Percentiles rank a stretch among this genome's conserved stretches.
phyloP scores from a whole-genome alignment of 1,284 basidiomycete species.

The Rhizoctonia solani region DNA sequence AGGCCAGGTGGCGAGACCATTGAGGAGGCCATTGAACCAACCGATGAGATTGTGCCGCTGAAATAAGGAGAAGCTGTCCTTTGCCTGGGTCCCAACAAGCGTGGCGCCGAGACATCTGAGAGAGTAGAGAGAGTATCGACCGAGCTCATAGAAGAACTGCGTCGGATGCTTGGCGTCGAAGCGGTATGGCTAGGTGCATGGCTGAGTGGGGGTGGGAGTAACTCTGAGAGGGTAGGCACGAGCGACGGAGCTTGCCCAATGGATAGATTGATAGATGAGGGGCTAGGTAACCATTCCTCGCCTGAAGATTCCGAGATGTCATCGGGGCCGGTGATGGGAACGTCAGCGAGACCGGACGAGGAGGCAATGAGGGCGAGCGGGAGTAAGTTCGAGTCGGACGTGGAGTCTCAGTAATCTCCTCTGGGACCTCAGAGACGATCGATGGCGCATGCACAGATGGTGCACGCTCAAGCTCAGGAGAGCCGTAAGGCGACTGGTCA shows the following conservation, averaged over 20 bases:
- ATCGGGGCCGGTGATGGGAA: slow-evolving; percentile 30
- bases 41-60: slow-evolving; percentile 12
- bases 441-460: not conserved
- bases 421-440: not conserved
- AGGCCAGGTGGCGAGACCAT: slow-evolving; percentile 17
- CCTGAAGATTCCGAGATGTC: slow-evolving; percentile 13
- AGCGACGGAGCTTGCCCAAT: slow-evolving; percentile 1
- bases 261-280: slow-evolving; percentile 21
- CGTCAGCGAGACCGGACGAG: not conserved
- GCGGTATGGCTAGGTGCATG: not conserved
- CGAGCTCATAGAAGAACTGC: slow-evolving; percentile 13
- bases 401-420: not conserved
- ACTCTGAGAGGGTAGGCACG: slow-evolving; percentile 7
- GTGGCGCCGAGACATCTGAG: slow-evolving; percentile 25
- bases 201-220: slow-evolving; percentile 22
- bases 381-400: not conserved
- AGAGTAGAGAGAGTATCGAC: slow-evolving; percentile 12
- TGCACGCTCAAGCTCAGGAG: too few relatives aligned
- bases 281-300: slow-evolving; percentile 31
- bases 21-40: not conserved
- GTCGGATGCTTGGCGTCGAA: not conserved
- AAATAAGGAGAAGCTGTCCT: not conserved
- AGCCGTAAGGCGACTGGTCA: too few relatives aligned
- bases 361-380: not conserved
- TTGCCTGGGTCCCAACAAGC: not conserved